phyloP scores from a whole-genome alignment of 202 grass and related monocot species.

The Dendrocalamus latiflorus region DNA sequence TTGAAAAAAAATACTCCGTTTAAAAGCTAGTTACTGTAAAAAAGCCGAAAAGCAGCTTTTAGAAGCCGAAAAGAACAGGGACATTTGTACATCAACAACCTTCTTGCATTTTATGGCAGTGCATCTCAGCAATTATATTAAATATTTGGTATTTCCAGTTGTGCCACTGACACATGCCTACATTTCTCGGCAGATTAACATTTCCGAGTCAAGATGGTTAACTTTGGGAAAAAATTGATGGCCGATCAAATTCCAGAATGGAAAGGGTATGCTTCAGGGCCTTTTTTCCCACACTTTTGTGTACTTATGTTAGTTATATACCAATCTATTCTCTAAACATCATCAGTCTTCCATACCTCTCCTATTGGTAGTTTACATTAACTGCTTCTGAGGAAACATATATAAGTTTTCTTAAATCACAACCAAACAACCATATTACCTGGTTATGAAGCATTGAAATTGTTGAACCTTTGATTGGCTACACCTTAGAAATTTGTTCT shows the following conservation, averaged over 20 bases:
- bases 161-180: slow-evolving; percentile 2
- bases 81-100: not conserved
- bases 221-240: slow-evolving; percentile 79
- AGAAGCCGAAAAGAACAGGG: no score
- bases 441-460: not conserved
- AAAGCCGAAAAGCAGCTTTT: no score
- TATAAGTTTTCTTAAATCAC: not conserved
- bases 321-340: not conserved
- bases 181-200: no score
- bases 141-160: not conserved
- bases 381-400: not conserved
- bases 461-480: not conserved
- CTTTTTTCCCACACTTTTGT: slow-evolving; percentile 42
- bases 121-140: not conserved
- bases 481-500: not conserved
- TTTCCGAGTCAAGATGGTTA: slow-evolving; percentile 82
- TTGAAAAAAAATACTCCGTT: no score
- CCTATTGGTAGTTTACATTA: not conserved
- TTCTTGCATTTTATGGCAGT: not conserved
- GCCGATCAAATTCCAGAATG: slow-evolving; percentile 82
- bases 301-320: slow-evolving; percentile 2
- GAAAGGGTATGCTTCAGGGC: no score
- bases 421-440: not conserved
- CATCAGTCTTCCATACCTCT: not conserved
- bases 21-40: no score